phyloP scores from a whole-genome alignment of 2,329 filamentous ascomycete genomes.

The Fonsecaea pedrosoi region DNA sequence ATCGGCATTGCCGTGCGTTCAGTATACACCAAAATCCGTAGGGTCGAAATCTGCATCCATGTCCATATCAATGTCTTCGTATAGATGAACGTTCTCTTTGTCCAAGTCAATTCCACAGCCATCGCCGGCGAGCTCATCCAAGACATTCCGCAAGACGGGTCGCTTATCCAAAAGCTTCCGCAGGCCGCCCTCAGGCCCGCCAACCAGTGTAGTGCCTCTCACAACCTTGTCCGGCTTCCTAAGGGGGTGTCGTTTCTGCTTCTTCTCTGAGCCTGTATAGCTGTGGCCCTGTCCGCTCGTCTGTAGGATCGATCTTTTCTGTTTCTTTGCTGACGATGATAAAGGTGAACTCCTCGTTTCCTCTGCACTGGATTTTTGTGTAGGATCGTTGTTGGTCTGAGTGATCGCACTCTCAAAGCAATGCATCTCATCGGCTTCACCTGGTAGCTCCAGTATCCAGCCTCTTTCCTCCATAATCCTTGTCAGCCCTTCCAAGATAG shows the following conservation, averaged over 20 bases:
- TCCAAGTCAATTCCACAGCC: conserved; percentile 61
- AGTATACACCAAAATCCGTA: conserved; percentile 6
- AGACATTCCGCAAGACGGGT: conserved; percentile 75
- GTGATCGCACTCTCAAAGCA: conserved; percentile 63
- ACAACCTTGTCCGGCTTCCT: conserved; percentile 65
- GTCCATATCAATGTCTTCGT: conserved; percentile 19
- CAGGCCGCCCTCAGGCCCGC: conserved; percentile 39
- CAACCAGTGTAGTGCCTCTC: conserved; percentile 55
- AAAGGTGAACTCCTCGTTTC: background rate
- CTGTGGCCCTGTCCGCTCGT: conserved; percentile 35
- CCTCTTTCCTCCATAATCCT: conserved; percentile 74
- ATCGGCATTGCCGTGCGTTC: background rate
- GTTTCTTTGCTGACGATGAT: background rate
- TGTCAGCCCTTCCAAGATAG: conserved; percentile 79
- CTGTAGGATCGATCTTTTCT: conserved; percentile 6
- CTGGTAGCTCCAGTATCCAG: conserved; percentile 80
- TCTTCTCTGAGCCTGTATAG: conserved; percentile 40
- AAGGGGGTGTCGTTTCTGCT: conserved; percentile 44
- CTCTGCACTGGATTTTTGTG: conserved; percentile 19
- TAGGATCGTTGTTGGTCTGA: conserved; percentile 30
- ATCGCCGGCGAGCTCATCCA: conserved; percentile 66
- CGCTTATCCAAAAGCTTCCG: conserved; percentile 67
- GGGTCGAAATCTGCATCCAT: conserved; percentile 32
- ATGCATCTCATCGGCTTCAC: conserved; percentile 70
- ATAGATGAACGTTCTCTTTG: conserved; percentile 25